These are phyloP conservation scores for Starmerella bombicola DNA, from an alignment of 805 yeast species.

Conservation along the genomic window DNA sequence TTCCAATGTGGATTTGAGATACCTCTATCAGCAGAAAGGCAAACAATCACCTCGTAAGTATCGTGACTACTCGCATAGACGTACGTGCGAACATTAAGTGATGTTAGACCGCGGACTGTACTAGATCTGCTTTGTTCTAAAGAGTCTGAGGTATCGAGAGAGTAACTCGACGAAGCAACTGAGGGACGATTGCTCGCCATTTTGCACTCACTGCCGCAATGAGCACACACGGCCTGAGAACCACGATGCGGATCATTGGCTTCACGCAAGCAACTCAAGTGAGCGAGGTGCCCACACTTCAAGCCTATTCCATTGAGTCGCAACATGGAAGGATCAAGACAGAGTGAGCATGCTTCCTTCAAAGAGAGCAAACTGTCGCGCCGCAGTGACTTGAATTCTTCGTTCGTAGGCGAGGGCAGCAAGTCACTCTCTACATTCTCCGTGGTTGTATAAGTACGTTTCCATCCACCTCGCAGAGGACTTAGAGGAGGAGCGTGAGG, in stretches of 20 bases:
- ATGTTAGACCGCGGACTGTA: background rate
- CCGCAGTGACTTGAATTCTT: too few species aligned
- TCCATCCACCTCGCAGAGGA: background rate
- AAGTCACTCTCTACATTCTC: too few species aligned
- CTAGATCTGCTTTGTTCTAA: background rate
- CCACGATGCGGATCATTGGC: background rate
- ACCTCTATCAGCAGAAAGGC: background rate
- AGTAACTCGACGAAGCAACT: background rate
- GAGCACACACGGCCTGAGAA: slow-evolving; percentile 1
- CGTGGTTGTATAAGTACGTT: too few species aligned
- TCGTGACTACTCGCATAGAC: background rate
- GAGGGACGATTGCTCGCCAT: background rate
- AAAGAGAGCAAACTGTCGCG: too few species aligned
- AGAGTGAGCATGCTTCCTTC: too few species aligned
- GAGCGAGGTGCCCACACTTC: slow-evolving; percentile 13
- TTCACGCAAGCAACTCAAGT: slow-evolving; percentile 5
- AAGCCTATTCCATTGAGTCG: background rate
- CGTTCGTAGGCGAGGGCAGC: too few species aligned
- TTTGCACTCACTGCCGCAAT: slow-evolving; percentile 11
- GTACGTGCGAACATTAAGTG: background rate
- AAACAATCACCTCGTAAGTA: slow-evolving; percentile 3
- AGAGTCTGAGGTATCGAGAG: background rate
- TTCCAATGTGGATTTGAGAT: background rate
- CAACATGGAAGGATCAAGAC: too few species aligned
- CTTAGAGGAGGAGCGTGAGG: background rate